These are phyloP conservation scores for Ophiostoma triangulosporum DNA, from an alignment of 2,329 filamentous ascomycete genomes.

Conservation along the genomic window DNA sequence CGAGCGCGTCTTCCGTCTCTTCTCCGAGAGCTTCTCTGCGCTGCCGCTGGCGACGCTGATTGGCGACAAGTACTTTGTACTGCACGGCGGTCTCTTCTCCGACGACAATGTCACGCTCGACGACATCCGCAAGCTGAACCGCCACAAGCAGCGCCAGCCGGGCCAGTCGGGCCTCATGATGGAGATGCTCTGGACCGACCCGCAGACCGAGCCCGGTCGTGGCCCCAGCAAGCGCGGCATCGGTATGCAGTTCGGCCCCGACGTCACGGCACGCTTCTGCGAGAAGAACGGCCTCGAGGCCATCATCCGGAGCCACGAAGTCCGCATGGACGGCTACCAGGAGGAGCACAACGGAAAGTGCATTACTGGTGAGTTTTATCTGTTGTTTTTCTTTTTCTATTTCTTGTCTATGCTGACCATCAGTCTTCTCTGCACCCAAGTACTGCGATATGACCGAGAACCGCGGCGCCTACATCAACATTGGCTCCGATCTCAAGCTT, in stretches of 20 bases:
- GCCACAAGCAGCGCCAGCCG: constrained; percentile 33
- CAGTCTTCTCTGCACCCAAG: constrained; percentile 90
- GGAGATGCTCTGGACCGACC: constrained; percentile 99
- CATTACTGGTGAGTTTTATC: constrained; percentile 61
- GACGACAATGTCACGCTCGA: constrained; percentile 86
- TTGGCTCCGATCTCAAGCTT: constrained; percentile 82
- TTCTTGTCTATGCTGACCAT: not conserved
- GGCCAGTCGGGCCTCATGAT: constrained; percentile 96
- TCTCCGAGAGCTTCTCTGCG: constrained; percentile 95
- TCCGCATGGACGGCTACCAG: constrained; percentile 98
- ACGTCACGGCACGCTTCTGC: constrained; percentile 92
- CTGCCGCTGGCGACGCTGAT: constrained; percentile 85
- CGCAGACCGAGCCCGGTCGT: constrained; percentile 70
- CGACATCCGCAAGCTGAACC: constrained; percentile 55
- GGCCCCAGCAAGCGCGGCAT: constrained; percentile 95
- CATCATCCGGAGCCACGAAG: constrained; percentile 93
- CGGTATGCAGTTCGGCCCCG: constrained; percentile 90
- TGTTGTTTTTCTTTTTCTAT: not conserved
- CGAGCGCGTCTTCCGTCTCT: constrained; percentile 84
- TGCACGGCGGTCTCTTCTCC: constrained; percentile 92
- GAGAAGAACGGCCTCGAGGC: constrained; percentile 90
- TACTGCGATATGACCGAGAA: constrained; percentile 98
- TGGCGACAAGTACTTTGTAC: constrained; percentile 77
- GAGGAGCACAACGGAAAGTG: constrained; percentile 91
- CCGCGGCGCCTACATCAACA: constrained; percentile 96